Base-by-base conservation (phyloP, 345 rosid species). In the Bruguiera sexangula region DNA sequence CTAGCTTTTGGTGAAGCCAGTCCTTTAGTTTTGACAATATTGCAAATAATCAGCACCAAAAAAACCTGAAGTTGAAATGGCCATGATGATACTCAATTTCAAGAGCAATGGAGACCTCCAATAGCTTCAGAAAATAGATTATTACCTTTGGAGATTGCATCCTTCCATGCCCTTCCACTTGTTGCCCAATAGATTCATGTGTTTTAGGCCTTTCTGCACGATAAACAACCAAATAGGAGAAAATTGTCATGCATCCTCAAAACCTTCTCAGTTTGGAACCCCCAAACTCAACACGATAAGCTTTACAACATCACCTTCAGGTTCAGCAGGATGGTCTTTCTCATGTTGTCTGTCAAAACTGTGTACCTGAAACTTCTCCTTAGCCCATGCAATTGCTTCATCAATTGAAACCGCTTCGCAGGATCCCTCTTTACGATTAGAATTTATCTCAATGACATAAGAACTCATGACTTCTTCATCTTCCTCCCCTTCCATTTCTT, bases 401-500 rank as follows among this genome's bases (percentile, higher is more conserved):
- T 90, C 92, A 54, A 82, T 78, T 10, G 82, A 83, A 61, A 82
- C 84, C 8, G 87, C 85, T 79, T 82, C 95, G 0, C 81, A 74
- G 0, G 68, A 59, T 20, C 81, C 84, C 37, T 82, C 88, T 69
- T 75, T 76, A 18, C 64, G 50, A 37, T 87, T 86, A 31, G 93
- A 82, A 78, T 83, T 89, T 71, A 92, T 88, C 75, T 95, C 99
- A 13, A 92, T 91, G 10, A 95, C 96, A 48, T 86, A 95, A 51
- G 99, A 87, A 65, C 91, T 88, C 86, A 87, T 87, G 21, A 83
- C 90, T 46, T 85, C 92, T 56, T 87, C 96, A 15, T 89, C 97
- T 5, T 85, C 90, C 2, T 82, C 85, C 21, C 62, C 48, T 31
- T 82, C 80, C 77, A 63, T 55, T 5, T 76, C 70, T 15, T 76